Evolutionary conservation across 306 rosid species (phyloP).

Genomic region (Calophaca sinica): DNA sequence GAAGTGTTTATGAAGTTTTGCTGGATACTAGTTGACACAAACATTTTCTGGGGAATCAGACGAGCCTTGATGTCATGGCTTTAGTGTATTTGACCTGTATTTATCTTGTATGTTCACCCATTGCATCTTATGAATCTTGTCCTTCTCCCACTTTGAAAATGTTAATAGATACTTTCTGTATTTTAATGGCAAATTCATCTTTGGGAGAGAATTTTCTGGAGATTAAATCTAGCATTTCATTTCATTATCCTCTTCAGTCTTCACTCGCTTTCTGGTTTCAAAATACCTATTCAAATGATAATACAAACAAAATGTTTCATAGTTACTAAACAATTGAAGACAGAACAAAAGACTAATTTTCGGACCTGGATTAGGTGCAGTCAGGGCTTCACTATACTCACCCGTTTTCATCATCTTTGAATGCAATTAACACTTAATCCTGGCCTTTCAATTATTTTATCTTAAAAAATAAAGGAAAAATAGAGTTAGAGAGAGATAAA

Average conservation of each 20-base stretch:
- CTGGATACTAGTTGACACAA: slow-evolving; percentile 31
- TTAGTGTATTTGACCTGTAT: slow-evolving; percentile 32
- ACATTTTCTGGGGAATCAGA: slow-evolving; percentile 39
- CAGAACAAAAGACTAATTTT: background rate
- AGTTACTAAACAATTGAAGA: background rate
- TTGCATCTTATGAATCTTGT: slow-evolving; percentile 44
- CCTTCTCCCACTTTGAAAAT: slow-evolving; percentile 28
- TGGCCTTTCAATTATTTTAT: too few species aligned
- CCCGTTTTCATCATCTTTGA: too few species aligned
- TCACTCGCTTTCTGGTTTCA: background rate
- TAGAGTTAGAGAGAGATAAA: too few species aligned
- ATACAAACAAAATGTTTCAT: background rate
- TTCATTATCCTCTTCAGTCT: background rate
- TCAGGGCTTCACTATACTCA: too few species aligned
- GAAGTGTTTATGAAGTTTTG: slow-evolving; percentile 44
- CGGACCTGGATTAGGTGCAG: too few species aligned
- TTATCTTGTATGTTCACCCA: slow-evolving; percentile 3
- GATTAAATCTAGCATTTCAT: slow-evolving; percentile 4
- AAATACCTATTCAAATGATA: background rate
- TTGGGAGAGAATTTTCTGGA: background rate
- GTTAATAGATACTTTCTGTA: slow-evolving; percentile 8
- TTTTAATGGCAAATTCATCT: slow-evolving; percentile 22
- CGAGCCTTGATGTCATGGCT: slow-evolving; percentile 29
- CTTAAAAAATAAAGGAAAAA: too few species aligned
- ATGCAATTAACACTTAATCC: too few species aligned